These are phyloP conservation scores for Ophioceras dolichostomum DNA, from an alignment of 2,329 filamentous ascomycete genomes.

Conservation along the genomic window DNA sequence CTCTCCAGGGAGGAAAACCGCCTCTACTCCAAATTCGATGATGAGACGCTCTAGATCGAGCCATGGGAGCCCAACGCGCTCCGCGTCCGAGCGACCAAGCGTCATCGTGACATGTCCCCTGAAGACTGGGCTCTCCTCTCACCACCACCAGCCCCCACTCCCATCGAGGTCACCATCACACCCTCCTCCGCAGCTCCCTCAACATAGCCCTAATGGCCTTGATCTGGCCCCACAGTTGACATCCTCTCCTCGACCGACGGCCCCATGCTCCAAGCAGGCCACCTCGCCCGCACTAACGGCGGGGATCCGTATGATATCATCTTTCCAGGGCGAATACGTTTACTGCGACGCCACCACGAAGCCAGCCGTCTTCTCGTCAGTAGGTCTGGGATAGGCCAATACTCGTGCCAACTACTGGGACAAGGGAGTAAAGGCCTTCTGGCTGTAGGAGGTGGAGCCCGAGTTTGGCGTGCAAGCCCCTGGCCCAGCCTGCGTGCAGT, in stretches of 20 bases:
- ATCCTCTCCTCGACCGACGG: constrained; percentile 43
- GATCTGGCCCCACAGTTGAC: constrained; percentile 57
- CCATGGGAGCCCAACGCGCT: constrained; percentile 34
- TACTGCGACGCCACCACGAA: constrained; percentile 55
- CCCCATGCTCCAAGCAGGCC: constrained; percentile 48
- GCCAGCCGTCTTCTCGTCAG: constrained; percentile 40
- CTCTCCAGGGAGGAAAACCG: constrained; percentile 6
- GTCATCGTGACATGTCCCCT: constrained; percentile 16
- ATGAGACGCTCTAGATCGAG: constrained; percentile 20
- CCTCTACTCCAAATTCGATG: constrained; percentile 9
- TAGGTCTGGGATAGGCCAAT: constrained; percentile 49
- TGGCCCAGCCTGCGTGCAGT: constrained; percentile 47
- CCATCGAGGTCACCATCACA: no score
- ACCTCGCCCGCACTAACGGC: constrained; percentile 48
- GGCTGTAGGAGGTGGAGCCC: constrained; percentile 59
- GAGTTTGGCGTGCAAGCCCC: constrained; percentile 49
- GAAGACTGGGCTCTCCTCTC: constrained; percentile 26
- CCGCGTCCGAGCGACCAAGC: constrained; percentile 32
- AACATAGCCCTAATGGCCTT: constrained; percentile 60
- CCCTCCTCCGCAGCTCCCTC: no score
- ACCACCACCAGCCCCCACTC: constrained; percentile 30
- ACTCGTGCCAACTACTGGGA: constrained; percentile 48
- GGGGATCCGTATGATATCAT: constrained; percentile 43
- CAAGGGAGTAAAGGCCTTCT: constrained; percentile 52
- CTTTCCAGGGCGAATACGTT: constrained; percentile 42